Conservation (phyloP, 2,329 filamentous ascomycete genomes). For the Tolypocladium ophioglossoides region DNA sequence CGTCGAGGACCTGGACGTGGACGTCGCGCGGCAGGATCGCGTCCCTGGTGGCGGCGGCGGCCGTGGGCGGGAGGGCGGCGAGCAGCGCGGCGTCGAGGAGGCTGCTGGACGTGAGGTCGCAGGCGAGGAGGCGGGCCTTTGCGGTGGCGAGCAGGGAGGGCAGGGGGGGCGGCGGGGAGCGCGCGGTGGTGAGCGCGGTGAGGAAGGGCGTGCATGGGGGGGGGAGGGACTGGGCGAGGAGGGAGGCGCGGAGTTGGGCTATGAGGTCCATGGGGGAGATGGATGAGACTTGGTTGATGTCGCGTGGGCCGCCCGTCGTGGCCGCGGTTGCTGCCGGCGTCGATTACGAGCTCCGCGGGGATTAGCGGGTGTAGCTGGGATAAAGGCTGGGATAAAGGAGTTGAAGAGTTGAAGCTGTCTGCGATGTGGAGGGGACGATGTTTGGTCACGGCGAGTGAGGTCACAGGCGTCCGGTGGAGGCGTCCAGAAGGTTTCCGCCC, state of each 20-base stretch:
- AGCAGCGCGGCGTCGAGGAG: constrained; percentile 32
- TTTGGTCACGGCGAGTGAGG: background rate
- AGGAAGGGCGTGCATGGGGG: constrained; percentile 49
- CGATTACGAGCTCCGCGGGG: background rate
- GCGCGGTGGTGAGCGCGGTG: constrained; percentile 45
- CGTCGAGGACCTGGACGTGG: constrained; percentile 71
- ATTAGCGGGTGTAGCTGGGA: background rate
- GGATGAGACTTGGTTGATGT: background rate
- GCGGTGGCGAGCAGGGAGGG: constrained; percentile 68
- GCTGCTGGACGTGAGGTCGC: constrained; percentile 54
- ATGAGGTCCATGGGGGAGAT: constrained; percentile 10
- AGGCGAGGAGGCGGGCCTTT: constrained; percentile 66
- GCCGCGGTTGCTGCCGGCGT: background rate
- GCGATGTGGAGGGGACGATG: background rate
- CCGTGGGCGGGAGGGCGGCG: constrained; percentile 40
- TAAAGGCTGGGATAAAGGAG: too few relatives aligned
- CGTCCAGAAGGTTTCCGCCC: too few relatives aligned
- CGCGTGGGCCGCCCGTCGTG: background rate
- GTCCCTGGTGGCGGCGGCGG: constrained; percentile 42
- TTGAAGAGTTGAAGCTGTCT: too few relatives aligned
- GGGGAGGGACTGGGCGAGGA: constrained; percentile 44
- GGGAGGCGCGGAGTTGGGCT: constrained; percentile 24
- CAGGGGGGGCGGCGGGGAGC: constrained; percentile 48
- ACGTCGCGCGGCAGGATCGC: constrained; percentile 49
- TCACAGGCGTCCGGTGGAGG: background rate